Evolutionary conservation across 495 filamentous ascomycete genomes (phyloP), one percentile per base, ranked within the genome.

Genomic region (Penicillium lividum): DNA sequence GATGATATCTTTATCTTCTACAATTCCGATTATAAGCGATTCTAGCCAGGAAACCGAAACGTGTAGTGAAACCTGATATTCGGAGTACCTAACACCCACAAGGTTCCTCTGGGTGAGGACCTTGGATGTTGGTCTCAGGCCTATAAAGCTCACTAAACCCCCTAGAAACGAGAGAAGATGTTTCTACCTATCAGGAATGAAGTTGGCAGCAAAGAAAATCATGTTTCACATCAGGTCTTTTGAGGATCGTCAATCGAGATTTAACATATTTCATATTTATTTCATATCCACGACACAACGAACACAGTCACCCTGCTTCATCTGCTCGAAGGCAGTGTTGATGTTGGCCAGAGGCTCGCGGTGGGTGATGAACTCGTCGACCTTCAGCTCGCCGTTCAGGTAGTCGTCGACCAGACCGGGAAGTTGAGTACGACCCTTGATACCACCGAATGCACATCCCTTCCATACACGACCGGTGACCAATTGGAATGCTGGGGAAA

Each of bases 361-460:
- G 80, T 98, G 95, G 30, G 94, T 98, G 77, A 98, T 98, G 81
- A 98, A 98, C 80, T 98, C 94, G 68, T 98, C 95, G 42, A 98
- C 93, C 89, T 97, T 98, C 68, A 98, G 84, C 67, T 89, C 83
- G 60, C 92, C 92, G 27, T 80, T 80, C 72, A 96, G 82, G 73
- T 98, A 98, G 73, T 98, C 95, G 53, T 87, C 81, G 6, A 98
- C 93, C 29, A 98, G 85, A 53, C 82, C 88, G 34, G 90, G 90
- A 49, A 98, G 84, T 77, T 98, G 94, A 29, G 89, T 85, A 65
- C 94, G 92, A 59, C 94, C 94, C 82, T 98, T 98, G 81, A 98
- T 92, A 59, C 94, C 94, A 62, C 94, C 94, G 67, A 98, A 98
- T 28, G 94, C 94, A 70, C 93, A 97, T 58, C 94, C 94, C 73